Evolutionary conservation across 2,329 filamentous ascomycete species (phyloP).

Genomic region (Magnaporthiopsis rhizophila): DNA sequence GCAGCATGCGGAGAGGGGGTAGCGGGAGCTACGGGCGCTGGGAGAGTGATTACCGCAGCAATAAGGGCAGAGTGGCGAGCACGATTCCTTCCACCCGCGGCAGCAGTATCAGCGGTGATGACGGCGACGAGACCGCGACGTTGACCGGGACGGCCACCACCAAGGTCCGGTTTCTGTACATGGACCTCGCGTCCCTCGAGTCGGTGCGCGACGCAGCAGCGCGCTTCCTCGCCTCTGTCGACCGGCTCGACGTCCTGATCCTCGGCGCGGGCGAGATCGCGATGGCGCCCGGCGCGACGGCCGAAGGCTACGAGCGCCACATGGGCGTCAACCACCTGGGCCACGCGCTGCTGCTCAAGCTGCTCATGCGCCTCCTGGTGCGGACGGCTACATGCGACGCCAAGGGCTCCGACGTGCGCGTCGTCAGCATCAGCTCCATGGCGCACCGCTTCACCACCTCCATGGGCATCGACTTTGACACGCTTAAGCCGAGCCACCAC

Average conservation of each 20-base stretch:
- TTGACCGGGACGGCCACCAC: conserved; percentile 9
- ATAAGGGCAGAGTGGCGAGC: neutral
- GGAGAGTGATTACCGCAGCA: neutral
- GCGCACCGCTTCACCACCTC: conserved; percentile 16
- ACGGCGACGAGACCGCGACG: neutral
- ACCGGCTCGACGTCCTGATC: conserved; percentile 35
- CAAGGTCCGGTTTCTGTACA: conserved; percentile 25
- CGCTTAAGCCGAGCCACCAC: conserved; percentile 10
- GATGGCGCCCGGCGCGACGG: conserved; percentile 23
- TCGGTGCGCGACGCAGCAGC: conserved; percentile 33
- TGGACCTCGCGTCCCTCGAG: conserved; percentile 36
- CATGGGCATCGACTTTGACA: conserved; percentile 18
- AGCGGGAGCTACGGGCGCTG: neutral
- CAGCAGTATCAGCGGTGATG: neutral
- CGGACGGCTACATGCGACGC: conserved; percentile 15
- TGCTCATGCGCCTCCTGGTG: conserved; percentile 20
- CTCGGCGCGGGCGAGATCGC: conserved; percentile 37
- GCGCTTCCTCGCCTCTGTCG: conserved; percentile 23
- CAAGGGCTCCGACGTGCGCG: conserved; percentile 16
- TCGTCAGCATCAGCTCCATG: conserved; percentile 18
- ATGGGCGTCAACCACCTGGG: conserved; percentile 39
- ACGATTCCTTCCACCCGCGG: neutral
- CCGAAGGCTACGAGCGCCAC: conserved; percentile 36
- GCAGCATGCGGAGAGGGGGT: neutral
- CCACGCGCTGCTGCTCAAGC: conserved; percentile 31